Base-by-base conservation (phyloP, 768 basidiomycete species). In the Lactifluus piperatus region DNA sequence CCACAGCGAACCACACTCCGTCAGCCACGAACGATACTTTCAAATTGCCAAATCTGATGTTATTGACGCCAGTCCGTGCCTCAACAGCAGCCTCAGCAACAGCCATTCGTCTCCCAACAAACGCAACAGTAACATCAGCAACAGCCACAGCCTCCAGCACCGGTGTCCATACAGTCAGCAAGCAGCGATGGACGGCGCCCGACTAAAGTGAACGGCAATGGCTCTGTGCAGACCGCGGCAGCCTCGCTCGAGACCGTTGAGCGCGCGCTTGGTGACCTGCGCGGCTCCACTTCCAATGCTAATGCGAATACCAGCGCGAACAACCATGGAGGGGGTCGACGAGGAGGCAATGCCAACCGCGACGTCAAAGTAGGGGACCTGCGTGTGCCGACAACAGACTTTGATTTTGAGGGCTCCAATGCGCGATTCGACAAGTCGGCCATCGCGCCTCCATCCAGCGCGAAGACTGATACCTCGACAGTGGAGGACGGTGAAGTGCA, bases 371-470 rank as follows among this genome's bases (percentile, higher is more conserved):
- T 68, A 2, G 68, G 63, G 20, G 76, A 78, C 22, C 57, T 79
- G n/a, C 72, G 73, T 32, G 86, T 92, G 0, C 91, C 91, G 0
- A 69, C 76, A 1, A 83, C 83, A 0, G 91, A 92, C 69, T 93
- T 92, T 68, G 91, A 93, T 73, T 94, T 93, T 69, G 74, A 80
- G 69, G 78, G 77, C 56, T 80, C 81, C 55, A 94, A 92, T 64
- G 85, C 86, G 3, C 82, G 82, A 53, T 93, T 93, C 65, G 88
- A 91, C 73, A 91, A 92, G 70, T 74, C 80, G 10, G 79, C 84
- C 14, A 57, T 83, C 18, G 67, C 68, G 20, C 61, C 64, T 56
- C 39, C 57, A 66, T 58, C 64, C 56, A 48, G 68, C 30, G 66
- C 69, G 22, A 24, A 69, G 64, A 9, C 65, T 41, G 39, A 68